phyloP scores from a whole-genome alignment of 2,329 filamentous ascomycete species.

The Apiospora hydei region DNA sequence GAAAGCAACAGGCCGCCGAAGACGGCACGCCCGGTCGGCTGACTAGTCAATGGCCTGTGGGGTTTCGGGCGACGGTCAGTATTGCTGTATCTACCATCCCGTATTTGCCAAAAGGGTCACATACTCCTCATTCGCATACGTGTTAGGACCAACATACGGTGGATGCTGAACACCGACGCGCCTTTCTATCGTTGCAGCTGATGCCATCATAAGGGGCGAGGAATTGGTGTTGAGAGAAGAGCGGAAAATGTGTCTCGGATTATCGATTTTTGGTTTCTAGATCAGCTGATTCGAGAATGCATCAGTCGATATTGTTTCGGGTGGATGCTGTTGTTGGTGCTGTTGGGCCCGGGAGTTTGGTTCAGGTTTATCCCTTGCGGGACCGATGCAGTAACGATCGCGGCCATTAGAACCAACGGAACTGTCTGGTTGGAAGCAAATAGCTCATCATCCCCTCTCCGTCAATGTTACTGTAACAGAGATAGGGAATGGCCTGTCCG shows the following conservation, averaged over 20 bases:
- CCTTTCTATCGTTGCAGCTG: background rate
- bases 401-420: background rate
- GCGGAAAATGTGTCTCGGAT: no score
- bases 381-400: background rate
- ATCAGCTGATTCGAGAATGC: background rate
- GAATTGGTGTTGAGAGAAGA: background rate
- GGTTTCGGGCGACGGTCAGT: no score
- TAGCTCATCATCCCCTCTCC: background rate
- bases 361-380: background rate
- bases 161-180: background rate
- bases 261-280: background rate
- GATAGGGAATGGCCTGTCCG: background rate
- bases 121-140: background rate
- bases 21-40: constrained; percentile 1
- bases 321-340: no score
- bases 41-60: background rate
- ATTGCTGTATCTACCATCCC: background rate
- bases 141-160: background rate
- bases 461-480: no score
- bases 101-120: background rate
- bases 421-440: background rate
- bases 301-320: background rate
- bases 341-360: background rate
- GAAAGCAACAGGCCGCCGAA: constrained; percentile 17
- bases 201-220: background rate